A percentile compares a stretch with the other conserved stretches of the same genome.
Evolutionary conservation across 2,329 filamentous ascomycete genomes (phyloP).

Genomic region (Tolypocladium tundrense): DNA sequence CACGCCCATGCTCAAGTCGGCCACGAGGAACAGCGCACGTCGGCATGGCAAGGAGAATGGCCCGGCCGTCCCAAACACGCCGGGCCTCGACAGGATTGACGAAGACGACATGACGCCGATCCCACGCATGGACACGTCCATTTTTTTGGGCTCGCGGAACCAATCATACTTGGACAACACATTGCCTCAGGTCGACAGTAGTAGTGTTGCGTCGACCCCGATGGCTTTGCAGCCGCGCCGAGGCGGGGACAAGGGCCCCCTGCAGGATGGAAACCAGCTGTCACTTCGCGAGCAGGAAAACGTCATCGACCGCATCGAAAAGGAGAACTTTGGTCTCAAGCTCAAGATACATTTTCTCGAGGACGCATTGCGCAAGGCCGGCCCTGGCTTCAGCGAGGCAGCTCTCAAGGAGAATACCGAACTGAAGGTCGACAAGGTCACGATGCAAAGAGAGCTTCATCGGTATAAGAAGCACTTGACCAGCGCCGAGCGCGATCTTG

Average conservation of each 20-base stretch:
- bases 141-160: constrained; percentile 56
- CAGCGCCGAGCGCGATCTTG: constrained; percentile 76
- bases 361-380: constrained; percentile 76
- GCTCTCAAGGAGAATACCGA: constrained; percentile 93
- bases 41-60: constrained; percentile 53
- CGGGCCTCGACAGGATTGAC: constrained; percentile 55
- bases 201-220: constrained; percentile 76
- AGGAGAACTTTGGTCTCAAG: constrained; percentile 96
- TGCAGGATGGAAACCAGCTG: constrained; percentile 81
- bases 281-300: constrained; percentile 92
- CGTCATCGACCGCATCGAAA: constrained; percentile 90
- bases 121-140: constrained; percentile 62
- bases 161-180: constrained; percentile 59
- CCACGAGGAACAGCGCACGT: constrained; percentile 61
- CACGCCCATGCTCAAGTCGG: constrained; percentile 81
- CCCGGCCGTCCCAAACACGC: constrained; percentile 53
- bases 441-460: constrained; percentile 78
- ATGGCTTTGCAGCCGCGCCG: constrained; percentile 58
- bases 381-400: constrained; percentile 79
- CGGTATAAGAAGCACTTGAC: constrained; percentile 77
- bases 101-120: constrained; percentile 67
- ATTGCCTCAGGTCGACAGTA: constrained; percentile 64
- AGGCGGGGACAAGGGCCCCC: constrained; percentile 52
- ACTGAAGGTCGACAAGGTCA: constrained; percentile 84
- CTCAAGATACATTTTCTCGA: constrained; percentile 96